A percentile compares a stretch with the other conserved stretches of the same genome.
phyloP scores from a whole-genome alignment of 2,329 filamentous ascomycete species.

The Esteya vermicola region DNA sequence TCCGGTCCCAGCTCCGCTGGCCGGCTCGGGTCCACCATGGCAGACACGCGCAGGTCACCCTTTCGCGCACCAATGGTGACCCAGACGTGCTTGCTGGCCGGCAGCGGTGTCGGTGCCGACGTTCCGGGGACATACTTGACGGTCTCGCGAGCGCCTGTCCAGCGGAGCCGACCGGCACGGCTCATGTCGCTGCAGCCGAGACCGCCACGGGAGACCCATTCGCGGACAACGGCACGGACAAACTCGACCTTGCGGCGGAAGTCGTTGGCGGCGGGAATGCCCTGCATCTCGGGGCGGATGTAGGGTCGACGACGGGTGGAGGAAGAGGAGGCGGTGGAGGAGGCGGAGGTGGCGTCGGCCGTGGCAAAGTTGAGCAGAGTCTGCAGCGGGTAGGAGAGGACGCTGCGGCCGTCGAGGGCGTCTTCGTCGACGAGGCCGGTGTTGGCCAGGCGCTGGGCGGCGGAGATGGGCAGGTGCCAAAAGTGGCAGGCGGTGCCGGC shows the following conservation, averaged over 20 bases:
- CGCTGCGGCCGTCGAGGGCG: constrained; percentile 56
- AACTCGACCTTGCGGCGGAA: constrained; percentile 64
- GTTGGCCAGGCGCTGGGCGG: constrained; percentile 47
- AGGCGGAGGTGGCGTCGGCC: neutral
- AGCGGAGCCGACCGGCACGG: constrained; percentile 37
- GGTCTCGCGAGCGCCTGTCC: constrained; percentile 44
- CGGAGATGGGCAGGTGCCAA: constrained; percentile 60
- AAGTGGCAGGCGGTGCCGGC: constrained; percentile 66
- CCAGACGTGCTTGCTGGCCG: constrained; percentile 48
- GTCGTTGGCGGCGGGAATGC: constrained; percentile 57
- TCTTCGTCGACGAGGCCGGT: constrained; percentile 55
- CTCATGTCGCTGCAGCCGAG: constrained; percentile 52
- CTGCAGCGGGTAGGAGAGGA: constrained; percentile 58
- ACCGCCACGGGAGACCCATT: constrained; percentile 58
- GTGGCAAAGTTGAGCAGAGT: constrained; percentile 54
- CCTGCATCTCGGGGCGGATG: constrained; percentile 44
- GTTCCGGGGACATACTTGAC: constrained; percentile 17
- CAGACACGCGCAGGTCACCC: constrained; percentile 41
- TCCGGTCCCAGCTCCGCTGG: constrained; percentile 40
- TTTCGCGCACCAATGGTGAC: constrained; percentile 51
- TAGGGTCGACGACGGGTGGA: constrained; percentile 42
- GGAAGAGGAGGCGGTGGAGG: constrained; percentile 17
- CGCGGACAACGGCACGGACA: constrained; percentile 50
- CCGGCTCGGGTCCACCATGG: constrained; percentile 38
- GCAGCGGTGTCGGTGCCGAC: constrained; percentile 15